Conservation (phyloP, 1,284 basidiomycete species). For the Xerocomus minutiporus region DNA sequence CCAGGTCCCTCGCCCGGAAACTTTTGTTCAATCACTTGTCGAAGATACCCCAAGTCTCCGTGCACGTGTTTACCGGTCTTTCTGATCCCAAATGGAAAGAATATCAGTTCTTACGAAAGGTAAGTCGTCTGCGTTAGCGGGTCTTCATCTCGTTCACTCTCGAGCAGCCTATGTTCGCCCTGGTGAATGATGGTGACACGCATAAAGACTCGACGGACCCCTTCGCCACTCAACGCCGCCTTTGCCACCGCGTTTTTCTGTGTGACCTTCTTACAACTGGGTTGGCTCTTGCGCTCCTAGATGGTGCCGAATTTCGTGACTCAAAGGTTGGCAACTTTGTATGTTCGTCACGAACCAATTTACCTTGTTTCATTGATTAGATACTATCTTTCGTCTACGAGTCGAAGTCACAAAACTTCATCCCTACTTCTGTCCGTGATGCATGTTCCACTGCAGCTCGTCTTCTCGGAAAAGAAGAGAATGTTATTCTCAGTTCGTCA, state of each 20-base stretch:
- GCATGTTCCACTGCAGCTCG: conserved; percentile 5
- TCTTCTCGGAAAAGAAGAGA: conserved; percentile 5
- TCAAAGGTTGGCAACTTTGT: conserved; percentile 45
- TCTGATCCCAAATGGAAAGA: conserved; percentile 46
- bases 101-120: conserved; percentile 43
- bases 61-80: conserved; percentile 44
- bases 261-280: conserved; percentile 44
- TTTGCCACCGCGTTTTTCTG: conserved; percentile 49
- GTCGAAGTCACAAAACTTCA: conserved; percentile 23
- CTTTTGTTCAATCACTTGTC: conserved; percentile 50
- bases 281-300: conserved; percentile 49
- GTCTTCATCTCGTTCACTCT: conserved; percentile 3
- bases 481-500: background rate
- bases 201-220: conserved; percentile 12
- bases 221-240: conserved; percentile 31
- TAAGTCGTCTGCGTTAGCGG: conserved; percentile 14
- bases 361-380: conserved; percentile 26
- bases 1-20: conserved; percentile 48
- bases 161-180: conserved; percentile 60
- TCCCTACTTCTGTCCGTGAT: conserved; percentile 9
- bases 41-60: conserved; percentile 34
- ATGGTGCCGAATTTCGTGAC: conserved; percentile 53
- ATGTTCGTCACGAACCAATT: background rate
- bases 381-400: conserved; percentile 46
- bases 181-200: conserved; percentile 51